A percentile compares a stretch with the other conserved stretches of the same genome.
phyloP scores from a whole-genome alignment of 2,329 filamentous ascomycete genomes.

The Stagonosporopsis vannaccii region DNA sequence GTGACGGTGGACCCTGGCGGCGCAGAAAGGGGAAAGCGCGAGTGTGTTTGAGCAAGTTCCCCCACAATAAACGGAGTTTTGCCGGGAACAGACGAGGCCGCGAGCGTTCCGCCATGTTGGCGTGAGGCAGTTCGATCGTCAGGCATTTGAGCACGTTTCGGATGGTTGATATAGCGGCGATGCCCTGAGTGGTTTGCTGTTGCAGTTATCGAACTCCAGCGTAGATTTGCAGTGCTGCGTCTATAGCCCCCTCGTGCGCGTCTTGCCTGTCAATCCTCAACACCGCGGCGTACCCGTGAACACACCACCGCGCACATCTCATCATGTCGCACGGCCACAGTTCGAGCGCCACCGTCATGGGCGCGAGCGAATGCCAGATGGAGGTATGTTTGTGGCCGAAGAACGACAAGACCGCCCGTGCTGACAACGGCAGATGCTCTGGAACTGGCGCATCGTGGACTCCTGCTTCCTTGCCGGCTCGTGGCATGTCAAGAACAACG shows the following conservation, averaged over 20 bases:
- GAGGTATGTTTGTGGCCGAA: constrained; percentile 43
- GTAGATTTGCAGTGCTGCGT: neutral
- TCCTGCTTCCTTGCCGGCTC: constrained; percentile 71
- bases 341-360: constrained; percentile 20
- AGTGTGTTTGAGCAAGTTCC: constrained; percentile 43
- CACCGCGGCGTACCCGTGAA: constrained; percentile 5
- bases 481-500: constrained; percentile 74
- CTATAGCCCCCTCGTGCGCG: neutral
- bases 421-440: constrained; percentile 70
- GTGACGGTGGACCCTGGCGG: constrained; percentile 10
- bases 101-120: constrained; percentile 9
- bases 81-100: constrained; percentile 14
- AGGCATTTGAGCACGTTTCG: constrained; percentile 16
- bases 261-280: neutral
- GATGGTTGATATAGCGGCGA: constrained; percentile 15
- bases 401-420: too few species aligned
- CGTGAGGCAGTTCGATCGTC: constrained; percentile 17
- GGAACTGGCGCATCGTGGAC: constrained; percentile 79
- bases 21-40: constrained; percentile 23
- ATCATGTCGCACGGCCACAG: constrained; percentile 26
- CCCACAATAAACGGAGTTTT: constrained; percentile 31
- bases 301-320: neutral
- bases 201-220: constrained; percentile 2
- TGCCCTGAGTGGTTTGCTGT: neutral
- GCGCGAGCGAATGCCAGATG: constrained; percentile 48